Percentiles rank a stretch among this genome's conserved stretches.
Evolutionary conservation across 345 rosid genomes (phyloP).

Genomic region (Sapria himalayana): DNA sequence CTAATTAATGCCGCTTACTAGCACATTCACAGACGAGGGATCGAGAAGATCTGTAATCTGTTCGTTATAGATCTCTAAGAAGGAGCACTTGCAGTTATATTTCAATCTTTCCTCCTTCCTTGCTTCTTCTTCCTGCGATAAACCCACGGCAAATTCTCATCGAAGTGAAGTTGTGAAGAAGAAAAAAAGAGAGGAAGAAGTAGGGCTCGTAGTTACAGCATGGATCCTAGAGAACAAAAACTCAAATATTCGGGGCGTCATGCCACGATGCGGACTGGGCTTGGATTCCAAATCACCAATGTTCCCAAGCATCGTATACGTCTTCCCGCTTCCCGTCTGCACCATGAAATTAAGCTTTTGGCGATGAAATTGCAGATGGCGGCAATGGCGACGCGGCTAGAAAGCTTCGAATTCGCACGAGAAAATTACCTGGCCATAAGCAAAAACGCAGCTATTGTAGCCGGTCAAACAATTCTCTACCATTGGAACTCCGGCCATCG

Average conservation of each 20-base stretch:
- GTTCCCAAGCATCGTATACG: constrained; percentile 84
- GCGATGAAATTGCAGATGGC: too few species aligned
- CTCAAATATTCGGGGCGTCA: constrained; percentile 92
- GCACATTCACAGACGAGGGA: constrained; percentile 73
- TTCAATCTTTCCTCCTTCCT: constrained; percentile 68
- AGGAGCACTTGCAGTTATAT: constrained; percentile 90
- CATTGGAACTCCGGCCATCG: constrained; percentile 82
- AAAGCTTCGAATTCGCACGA: too few species aligned
- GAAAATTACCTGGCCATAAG: constrained; percentile 78
- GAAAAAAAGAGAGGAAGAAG: too few species aligned
- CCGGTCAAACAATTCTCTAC: constrained; percentile 96
- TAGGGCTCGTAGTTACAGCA: constrained; percentile 55
- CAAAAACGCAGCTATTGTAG: constrained; percentile 92
- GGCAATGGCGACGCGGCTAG: too few species aligned
- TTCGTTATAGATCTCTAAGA: constrained; percentile 88
- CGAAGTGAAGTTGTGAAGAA: too few species aligned
- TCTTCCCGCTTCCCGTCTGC: constrained; percentile 99
- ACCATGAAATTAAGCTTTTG: constrained; percentile 11
- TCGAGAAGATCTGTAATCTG: constrained; percentile 94
- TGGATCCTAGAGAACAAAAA: constrained; percentile 91
- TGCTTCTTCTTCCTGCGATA: constrained; percentile 83
- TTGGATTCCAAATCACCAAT: constrained; percentile 58
- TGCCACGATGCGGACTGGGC: constrained; percentile 73
- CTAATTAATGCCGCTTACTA: constrained; percentile 20
- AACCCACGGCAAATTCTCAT: too few species aligned